Percentiles rank a stretch among this genome's conserved stretches.
phyloP scores from a whole-genome alignment of 495 filamentous ascomycete species.

The Parathielavia hyrcaniae region DNA sequence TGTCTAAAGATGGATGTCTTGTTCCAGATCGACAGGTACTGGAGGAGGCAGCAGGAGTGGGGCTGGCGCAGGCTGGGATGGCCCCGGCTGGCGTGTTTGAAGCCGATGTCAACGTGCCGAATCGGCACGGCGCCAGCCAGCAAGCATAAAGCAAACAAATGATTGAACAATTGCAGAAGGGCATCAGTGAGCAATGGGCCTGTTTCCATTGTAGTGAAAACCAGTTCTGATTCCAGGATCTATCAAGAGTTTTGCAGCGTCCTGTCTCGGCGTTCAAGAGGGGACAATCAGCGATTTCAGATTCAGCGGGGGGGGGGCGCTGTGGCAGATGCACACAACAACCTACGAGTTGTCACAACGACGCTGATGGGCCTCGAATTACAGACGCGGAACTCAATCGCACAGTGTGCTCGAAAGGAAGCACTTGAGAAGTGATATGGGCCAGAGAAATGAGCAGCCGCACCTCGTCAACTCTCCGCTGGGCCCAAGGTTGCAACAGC shows the following conservation, averaged over 20 bases:
- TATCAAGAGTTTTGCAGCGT: background rate
- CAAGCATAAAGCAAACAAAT: background rate
- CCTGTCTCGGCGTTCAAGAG: background rate
- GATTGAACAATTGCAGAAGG: background rate
- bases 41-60: slow-evolving; percentile 3
- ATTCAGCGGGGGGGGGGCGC: background rate
- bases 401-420: too few relatives aligned
- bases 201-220: too few relatives aligned
- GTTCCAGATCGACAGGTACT: background rate
- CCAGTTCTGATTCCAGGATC: background rate
- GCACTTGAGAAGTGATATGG: too few relatives aligned
- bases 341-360: too few relatives aligned
- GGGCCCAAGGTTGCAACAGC: too few relatives aligned
- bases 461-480: background rate
- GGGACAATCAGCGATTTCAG: background rate
- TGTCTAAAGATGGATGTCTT: background rate
- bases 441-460: too few relatives aligned
- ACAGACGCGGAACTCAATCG: background rate
- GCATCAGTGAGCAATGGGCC: too few relatives aligned
- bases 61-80: slow-evolving; percentile 5
- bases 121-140: background rate
- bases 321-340: background rate
- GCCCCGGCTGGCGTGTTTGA: background rate
- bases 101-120: background rate
- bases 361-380: background rate